A percentile compares a stretch with the other conserved stretches of the same genome.
These are phyloP conservation scores for Anthracocystis panici-leucophaei DNA, from an alignment of 1,284 basidiomycete genomes.

Conservation along the genomic window DNA sequence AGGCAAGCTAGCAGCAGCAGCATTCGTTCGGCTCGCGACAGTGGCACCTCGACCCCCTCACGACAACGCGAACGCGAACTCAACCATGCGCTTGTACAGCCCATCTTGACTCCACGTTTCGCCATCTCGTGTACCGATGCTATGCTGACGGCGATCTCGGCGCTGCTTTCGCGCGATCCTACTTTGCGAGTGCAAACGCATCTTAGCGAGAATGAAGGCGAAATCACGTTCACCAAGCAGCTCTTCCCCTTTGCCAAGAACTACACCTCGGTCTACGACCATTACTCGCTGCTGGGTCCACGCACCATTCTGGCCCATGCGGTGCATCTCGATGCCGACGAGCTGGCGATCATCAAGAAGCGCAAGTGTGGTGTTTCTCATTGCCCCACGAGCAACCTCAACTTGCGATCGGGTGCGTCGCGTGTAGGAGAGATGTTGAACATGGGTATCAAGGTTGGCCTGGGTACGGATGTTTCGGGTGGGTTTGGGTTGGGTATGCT, in stretches of 20 bases:
- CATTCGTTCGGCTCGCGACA: slow-evolving; percentile 39
- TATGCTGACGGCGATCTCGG: slow-evolving; percentile 78
- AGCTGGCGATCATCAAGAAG: slow-evolving; percentile 80
- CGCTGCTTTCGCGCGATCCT: slow-evolving; percentile 72
- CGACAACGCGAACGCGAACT: slow-evolving; percentile 47
- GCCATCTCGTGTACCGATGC: slow-evolving; percentile 87
- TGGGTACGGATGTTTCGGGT: slow-evolving; percentile 93
- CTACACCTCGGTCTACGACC: slow-evolving; percentile 79
- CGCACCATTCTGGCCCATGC: slow-evolving; percentile 92
- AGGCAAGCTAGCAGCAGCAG: slow-evolving; percentile 45
- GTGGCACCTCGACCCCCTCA: slow-evolving; percentile 47
- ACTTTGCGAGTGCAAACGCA: slow-evolving; percentile 89
- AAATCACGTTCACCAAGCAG: slow-evolving; percentile 78
- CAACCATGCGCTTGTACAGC: slow-evolving; percentile 76
- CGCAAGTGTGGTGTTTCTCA: slow-evolving; percentile 84
- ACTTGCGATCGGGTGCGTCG: slow-evolving; percentile 85
- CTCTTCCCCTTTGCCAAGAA: slow-evolving; percentile 74
- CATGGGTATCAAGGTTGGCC: slow-evolving; percentile 82
- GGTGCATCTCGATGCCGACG: slow-evolving; percentile 80
- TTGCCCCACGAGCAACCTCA: slow-evolving; percentile 89
- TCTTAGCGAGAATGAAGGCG: slow-evolving; percentile 84
- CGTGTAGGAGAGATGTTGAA: slow-evolving; percentile 84
- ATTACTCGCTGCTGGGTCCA: slow-evolving; percentile 78
- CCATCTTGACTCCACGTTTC: slow-evolving; percentile 92
- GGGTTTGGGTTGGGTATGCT: slow-evolving; percentile 87